phyloP scores from a whole-genome alignment of 257 asterid species.

The Solanum raphanifolium region DNA sequence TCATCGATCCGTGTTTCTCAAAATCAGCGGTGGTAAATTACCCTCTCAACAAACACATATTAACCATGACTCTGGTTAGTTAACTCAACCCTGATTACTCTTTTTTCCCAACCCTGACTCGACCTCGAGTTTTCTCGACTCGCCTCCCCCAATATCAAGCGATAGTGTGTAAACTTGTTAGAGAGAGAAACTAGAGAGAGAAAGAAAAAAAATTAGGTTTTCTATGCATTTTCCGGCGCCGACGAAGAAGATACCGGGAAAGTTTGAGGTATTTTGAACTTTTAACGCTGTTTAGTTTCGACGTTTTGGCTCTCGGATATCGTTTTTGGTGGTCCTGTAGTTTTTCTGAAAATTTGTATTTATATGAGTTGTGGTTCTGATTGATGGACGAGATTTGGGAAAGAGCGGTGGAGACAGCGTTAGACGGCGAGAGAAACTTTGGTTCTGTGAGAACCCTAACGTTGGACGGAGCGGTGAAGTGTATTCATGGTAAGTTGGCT shows the following conservation, averaged over 20 bases:
- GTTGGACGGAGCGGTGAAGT: slow-evolving; percentile 91
- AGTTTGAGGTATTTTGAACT: slow-evolving; percentile 2
- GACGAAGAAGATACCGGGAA: background rate
- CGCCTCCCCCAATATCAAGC: slow-evolving; percentile 25
- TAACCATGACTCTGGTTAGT: slow-evolving; percentile 27
- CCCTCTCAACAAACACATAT: slow-evolving; percentile 11
- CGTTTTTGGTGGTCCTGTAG: background rate
- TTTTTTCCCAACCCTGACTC: slow-evolving; percentile 37
- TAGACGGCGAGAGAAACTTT: slow-evolving; percentile 77
- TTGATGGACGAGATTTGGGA: slow-evolving; percentile 96
- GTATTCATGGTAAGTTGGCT: slow-evolving; percentile 84
- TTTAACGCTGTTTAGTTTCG: background rate
- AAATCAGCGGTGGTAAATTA: slow-evolving; percentile 26
- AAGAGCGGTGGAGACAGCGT: slow-evolving; percentile 83
- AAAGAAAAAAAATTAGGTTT: background rate
- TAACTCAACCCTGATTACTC: slow-evolving; percentile 33
- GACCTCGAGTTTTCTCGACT: background rate
- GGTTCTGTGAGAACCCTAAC: slow-evolving; percentile 60
- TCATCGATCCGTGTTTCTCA: slow-evolving; percentile 39
- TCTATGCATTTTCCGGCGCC: background rate
- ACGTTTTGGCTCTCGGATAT: background rate
- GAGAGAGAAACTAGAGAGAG: slow-evolving; percentile 24
- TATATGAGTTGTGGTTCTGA: background rate
- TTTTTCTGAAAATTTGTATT: background rate
- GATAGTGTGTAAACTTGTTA: background rate